Conservation (phyloP, 2,329 filamentous ascomycete genomes). For the Uncinocarpus reesii region DNA sequence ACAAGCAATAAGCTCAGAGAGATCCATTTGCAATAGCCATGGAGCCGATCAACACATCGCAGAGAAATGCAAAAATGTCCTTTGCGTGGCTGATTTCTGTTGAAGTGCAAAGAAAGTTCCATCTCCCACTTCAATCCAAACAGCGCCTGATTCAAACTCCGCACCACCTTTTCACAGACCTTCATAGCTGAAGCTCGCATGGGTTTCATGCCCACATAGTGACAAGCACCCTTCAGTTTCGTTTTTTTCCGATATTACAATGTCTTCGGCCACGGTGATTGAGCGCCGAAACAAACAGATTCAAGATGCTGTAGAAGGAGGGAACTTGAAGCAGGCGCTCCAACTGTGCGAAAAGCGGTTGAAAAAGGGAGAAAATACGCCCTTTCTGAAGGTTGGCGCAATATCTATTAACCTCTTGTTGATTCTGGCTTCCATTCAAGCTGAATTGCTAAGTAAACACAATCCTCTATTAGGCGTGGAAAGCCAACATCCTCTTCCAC, state of each 20-base stretch:
- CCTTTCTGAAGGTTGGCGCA: slow-evolving; percentile 31
- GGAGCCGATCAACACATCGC: too few relatives aligned
- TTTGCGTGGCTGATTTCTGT: too few relatives aligned
- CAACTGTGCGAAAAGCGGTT: slow-evolving; percentile 43
- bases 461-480: slow-evolving; percentile 31
- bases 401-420: not conserved
- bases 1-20: too few relatives aligned
- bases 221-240: not conserved
- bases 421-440: not conserved
- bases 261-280: slow-evolving; percentile 33
- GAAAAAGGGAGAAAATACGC: slow-evolving; percentile 45
- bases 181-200: too few relatives aligned
- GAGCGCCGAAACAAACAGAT: slow-evolving; percentile 41
- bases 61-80: too few relatives aligned
- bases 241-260: slow-evolving; percentile 13
- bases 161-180: not conserved
- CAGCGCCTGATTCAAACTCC: too few relatives aligned
- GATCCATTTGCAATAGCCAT: too few relatives aligned
- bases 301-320: slow-evolving; percentile 40
- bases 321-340: slow-evolving; percentile 41
- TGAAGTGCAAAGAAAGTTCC: too few relatives aligned
- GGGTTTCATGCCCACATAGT: not conserved
- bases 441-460: not conserved
- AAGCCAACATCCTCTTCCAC: slow-evolving; percentile 33
- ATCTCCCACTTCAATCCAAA: too few relatives aligned